A percentile compares a stretch with the other conserved stretches of the same genome.
Evolutionary conservation across 352 stramenopile genomes (phyloP).

Genomic region (Phytophthora hybrid): DNA sequence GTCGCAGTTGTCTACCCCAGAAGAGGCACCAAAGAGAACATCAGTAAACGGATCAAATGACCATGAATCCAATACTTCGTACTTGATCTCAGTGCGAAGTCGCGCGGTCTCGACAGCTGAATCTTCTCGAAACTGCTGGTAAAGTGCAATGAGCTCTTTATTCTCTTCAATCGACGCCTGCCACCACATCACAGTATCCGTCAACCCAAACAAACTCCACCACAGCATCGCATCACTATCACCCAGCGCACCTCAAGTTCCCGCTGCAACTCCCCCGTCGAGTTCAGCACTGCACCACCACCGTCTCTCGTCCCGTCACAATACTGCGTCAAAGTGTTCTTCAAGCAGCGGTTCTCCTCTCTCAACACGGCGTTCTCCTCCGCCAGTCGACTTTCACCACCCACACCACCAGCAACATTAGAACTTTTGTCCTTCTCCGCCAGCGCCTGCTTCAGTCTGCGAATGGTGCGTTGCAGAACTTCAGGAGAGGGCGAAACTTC

Average conservation of each 20-base stretch:
- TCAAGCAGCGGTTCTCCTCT: slow-evolving; percentile 73
- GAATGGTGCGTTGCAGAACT: slow-evolving; percentile 85
- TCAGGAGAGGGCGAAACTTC: slow-evolving; percentile 73
- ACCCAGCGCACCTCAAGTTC: slow-evolving; percentile 45
- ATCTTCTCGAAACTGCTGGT: slow-evolving; percentile 73
- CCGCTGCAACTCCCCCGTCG: slow-evolving; percentile 56
- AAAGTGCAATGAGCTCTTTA: slow-evolving; percentile 78
- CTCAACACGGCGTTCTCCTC: slow-evolving; percentile 59
- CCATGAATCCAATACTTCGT: background rate
- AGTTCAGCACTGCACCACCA: slow-evolving; percentile 23
- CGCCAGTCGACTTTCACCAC: slow-evolving; percentile 20
- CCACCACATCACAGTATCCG: background rate
- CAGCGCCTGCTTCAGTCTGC: slow-evolving; percentile 53
- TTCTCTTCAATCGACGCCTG: slow-evolving; percentile 74
- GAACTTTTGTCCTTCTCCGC: slow-evolving; percentile 21
- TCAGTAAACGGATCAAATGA: background rate
- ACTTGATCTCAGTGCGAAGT: slow-evolving; percentile 70
- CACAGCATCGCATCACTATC: background rate
- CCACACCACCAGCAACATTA: background rate
- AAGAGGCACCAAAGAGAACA: background rate
- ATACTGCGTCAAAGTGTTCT: slow-evolving; percentile 72
- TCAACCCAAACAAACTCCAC: background rate
- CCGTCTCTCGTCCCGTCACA: slow-evolving; percentile 31
- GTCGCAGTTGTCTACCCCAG: slow-evolving; percentile 30
- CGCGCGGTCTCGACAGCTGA: slow-evolving; percentile 56